Percentiles rank a stretch among this genome's conserved stretches.
These are phyloP conservation scores for Malassezia yamatoensis DNA, from an alignment of 1,284 basidiomycete genomes.

Conservation along the genomic window DNA sequence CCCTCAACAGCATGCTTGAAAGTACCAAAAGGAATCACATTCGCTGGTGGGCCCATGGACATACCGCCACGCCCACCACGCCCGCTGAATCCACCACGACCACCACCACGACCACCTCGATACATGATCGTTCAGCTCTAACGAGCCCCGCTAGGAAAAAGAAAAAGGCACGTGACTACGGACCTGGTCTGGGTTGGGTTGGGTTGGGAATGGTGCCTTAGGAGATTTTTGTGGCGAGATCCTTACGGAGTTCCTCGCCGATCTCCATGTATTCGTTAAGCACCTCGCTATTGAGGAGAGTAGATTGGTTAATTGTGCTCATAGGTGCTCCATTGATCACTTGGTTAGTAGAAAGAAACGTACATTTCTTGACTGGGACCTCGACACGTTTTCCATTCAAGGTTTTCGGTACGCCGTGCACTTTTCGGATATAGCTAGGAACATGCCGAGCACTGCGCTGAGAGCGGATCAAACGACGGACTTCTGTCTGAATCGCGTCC, in stretches of 20 bases:
- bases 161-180: slow-evolving; percentile 16
- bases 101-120: slow-evolving; percentile 29
- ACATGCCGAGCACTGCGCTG: slow-evolving; percentile 54
- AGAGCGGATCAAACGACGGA: slow-evolving; percentile 57
- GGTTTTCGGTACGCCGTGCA: slow-evolving; percentile 65
- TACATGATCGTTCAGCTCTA: slow-evolving; percentile 4
- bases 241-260: slow-evolving; percentile 54
- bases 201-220: not conserved
- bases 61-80: slow-evolving; percentile 37
- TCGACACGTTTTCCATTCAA: slow-evolving; percentile 77
- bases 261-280: slow-evolving; percentile 58
- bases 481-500: slow-evolving; percentile 54
- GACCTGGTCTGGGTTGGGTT: slow-evolving; percentile 23
- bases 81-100: slow-evolving; percentile 28
- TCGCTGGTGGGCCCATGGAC: slow-evolving; percentile 39
- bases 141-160: not conserved
- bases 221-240: slow-evolving; percentile 35
- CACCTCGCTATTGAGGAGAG: slow-evolving; percentile 66
- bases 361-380: slow-evolving; percentile 64
- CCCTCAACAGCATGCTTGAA: slow-evolving; percentile 74
- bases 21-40: slow-evolving; percentile 43
- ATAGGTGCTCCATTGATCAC: slow-evolving; percentile 70
- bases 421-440: slow-evolving; percentile 57
- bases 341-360: slow-evolving; percentile 29
- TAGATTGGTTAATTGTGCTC: slow-evolving; percentile 63